phyloP scores from a whole-genome alignment of 2,329 filamentous ascomycete species.

The Escovopsis sp. region DNA sequence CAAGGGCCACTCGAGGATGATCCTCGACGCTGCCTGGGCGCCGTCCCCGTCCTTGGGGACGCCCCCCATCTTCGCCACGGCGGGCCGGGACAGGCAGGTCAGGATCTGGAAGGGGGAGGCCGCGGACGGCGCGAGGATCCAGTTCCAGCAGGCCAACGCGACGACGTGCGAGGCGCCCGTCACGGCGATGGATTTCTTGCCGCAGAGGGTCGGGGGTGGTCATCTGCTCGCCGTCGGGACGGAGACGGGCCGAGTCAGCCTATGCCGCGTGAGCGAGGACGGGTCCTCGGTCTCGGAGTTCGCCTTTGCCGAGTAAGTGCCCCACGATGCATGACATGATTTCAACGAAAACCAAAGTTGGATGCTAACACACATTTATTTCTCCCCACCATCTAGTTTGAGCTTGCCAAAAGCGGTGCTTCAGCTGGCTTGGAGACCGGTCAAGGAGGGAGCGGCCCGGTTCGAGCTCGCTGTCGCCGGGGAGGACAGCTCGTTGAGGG shows the following conservation, averaged over 20 bases:
- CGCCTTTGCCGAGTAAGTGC: slow-evolving; percentile 24
- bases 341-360: no score
- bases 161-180: slow-evolving; percentile 45
- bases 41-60: slow-evolving; percentile 27
- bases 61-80: slow-evolving; percentile 57
- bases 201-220: slow-evolving; percentile 15
- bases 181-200: slow-evolving; percentile 56
- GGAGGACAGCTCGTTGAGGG: slow-evolving; percentile 45
- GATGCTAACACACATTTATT: slow-evolving; percentile 6
- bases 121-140: slow-evolving; percentile 15
- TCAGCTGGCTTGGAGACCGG: slow-evolving; percentile 55
- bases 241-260: slow-evolving; percentile 34
- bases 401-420: slow-evolving; percentile 48
- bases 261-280: slow-evolving; percentile 26
- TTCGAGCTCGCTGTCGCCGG: slow-evolving; percentile 38
- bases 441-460: slow-evolving; percentile 11
- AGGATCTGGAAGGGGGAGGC: slow-evolving; percentile 46
- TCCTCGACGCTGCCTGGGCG: slow-evolving; percentile 77
- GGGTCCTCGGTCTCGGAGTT: slow-evolving; percentile 24
- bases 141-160: slow-evolving; percentile 37
- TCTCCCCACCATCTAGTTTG: slow-evolving; percentile 9
- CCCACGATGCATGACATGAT: neutral
- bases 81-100: slow-evolving; percentile 75
- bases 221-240: slow-evolving; percentile 41
- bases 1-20: slow-evolving; percentile 87